phyloP scores from a whole-genome alignment of 192 early-diverging fungal genomes.

The Entomortierella parvispora region DNA sequence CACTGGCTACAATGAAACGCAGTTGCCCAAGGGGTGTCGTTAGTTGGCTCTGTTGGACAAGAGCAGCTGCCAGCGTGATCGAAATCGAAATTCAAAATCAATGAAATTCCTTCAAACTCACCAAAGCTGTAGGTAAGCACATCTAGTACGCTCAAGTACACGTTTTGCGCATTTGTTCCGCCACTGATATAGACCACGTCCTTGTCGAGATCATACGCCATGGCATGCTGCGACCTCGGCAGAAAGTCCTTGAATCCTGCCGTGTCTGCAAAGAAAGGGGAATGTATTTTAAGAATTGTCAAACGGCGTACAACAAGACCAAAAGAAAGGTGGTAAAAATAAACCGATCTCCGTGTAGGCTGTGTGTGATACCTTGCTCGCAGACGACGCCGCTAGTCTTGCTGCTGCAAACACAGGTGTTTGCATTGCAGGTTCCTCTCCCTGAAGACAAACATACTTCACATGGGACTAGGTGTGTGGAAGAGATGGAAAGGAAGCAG shows the following conservation, averaged over 20 bases:
- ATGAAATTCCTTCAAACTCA: not conserved
- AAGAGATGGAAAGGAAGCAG: not conserved
- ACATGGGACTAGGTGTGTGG: conserved; percentile 22
- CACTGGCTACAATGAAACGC: conserved; percentile 9
- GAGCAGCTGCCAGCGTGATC: too few relatives aligned
- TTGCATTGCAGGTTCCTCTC: conserved; percentile 25
- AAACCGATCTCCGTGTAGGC: not conserved
- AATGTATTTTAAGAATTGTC: not conserved
- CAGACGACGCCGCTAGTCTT: conserved; percentile 24
- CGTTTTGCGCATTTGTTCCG: conserved; percentile 13
- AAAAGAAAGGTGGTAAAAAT: not conserved
- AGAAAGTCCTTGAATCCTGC: conserved; percentile 31
- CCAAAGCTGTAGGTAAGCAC: conserved; percentile 30
- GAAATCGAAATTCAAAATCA: not conserved
- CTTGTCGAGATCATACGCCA: conserved; percentile 44
- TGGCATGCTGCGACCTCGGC: conserved; percentile 39
- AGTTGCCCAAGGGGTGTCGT: too few relatives aligned
- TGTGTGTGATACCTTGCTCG: conserved; percentile 25
- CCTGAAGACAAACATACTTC: conserved; percentile 17
- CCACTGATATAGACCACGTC: conserved; percentile 49
- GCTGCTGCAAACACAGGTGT: conserved; percentile 20
- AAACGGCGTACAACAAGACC: not conserved
- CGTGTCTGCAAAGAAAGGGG: conserved; percentile 18
- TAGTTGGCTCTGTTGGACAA: too few relatives aligned
- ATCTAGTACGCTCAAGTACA: conserved; percentile 1